A percentile compares a stretch with the other conserved stretches of the same genome.
Evolutionary conservation across 768 basidiomycete genomes (phyloP).

Genomic region (Lanmaoa rubissima): DNA sequence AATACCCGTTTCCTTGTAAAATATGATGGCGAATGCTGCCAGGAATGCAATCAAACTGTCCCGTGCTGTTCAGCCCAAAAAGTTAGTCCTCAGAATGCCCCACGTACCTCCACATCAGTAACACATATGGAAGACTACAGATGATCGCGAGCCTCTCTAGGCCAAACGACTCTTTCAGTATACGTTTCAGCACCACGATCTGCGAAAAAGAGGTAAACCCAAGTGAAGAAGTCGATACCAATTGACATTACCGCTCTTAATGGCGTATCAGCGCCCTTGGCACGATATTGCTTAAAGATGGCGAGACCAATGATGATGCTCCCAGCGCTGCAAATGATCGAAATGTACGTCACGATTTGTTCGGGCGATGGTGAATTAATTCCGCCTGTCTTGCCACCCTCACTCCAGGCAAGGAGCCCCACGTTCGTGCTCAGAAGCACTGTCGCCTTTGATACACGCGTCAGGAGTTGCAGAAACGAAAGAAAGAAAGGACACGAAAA

Average conservation of each 20-base stretch:
- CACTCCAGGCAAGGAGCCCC: slow-evolving; percentile 25
- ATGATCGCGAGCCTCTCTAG: slow-evolving; percentile 39
- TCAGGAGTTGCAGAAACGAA: not conserved
- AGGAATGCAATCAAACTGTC: slow-evolving; percentile 37
- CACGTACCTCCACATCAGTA: slow-evolving; percentile 41
- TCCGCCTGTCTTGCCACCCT: not conserved
- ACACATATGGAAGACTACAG: slow-evolving; percentile 40
- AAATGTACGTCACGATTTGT: slow-evolving; percentile 29
- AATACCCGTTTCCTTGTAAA: slow-evolving; percentile 26
- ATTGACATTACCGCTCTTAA: slow-evolving; percentile 23
- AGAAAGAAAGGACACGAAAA: not conserved
- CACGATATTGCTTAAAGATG: slow-evolving; percentile 34
- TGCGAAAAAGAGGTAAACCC: slow-evolving; percentile 7
- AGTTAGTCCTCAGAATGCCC: not conserved
- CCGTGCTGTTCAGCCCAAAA: not conserved
- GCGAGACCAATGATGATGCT: slow-evolving; percentile 31
- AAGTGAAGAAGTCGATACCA: not conserved
- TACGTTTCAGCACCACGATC: slow-evolving; percentile 28
- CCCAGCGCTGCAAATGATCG: slow-evolving; percentile 29
- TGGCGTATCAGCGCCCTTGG: slow-evolving; percentile 32
- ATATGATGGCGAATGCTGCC: slow-evolving; percentile 28
- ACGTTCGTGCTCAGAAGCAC: slow-evolving; percentile 27
- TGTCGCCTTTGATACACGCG: slow-evolving; percentile 19
- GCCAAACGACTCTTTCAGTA: slow-evolving; percentile 26
- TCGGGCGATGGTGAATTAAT: slow-evolving; percentile 11